phyloP scores from a whole-genome alignment of 108 stramenopile species.

The Pseudonitzschia multistriata region DNA sequence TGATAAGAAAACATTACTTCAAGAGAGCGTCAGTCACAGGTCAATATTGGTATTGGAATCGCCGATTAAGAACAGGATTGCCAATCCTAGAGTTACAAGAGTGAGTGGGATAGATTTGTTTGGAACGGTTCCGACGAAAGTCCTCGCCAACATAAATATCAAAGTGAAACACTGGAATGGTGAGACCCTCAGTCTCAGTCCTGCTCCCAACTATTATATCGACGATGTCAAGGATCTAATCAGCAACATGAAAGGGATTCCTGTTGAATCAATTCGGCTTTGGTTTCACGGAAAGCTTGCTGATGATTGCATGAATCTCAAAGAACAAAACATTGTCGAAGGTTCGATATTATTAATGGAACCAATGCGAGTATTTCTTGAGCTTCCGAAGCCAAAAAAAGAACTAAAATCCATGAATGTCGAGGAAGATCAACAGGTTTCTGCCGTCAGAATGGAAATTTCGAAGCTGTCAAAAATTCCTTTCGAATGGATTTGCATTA shows the following conservation, averaged over 20 bases:
- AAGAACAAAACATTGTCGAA: conserved; percentile 24
- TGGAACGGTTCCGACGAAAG: conserved; percentile 3
- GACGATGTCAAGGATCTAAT: conserved; percentile 18
- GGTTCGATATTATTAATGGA: conserved; percentile 13
- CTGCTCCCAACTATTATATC: conserved; percentile 17
- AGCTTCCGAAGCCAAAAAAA: conserved; percentile 5
- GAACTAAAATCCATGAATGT: conserved; percentile 12
- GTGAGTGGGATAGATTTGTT: neutral
- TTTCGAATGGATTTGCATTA: conserved; percentile 21
- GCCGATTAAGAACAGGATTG: conserved; percentile 7
- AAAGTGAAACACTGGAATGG: conserved; percentile 22
- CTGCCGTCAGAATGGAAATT: conserved; percentile 11
- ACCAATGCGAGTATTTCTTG: conserved; percentile 16
- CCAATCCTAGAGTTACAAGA: conserved; percentile 13
- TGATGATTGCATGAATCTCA: conserved; percentile 8
- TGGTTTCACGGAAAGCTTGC: conserved; percentile 14
- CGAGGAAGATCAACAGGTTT: conserved; percentile 18
- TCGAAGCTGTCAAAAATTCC: conserved; percentile 6
- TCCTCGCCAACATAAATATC: conserved; percentile 2
- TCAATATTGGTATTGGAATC: conserved; percentile 30
- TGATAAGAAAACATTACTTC: conserved; percentile 14
- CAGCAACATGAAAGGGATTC: neutral
- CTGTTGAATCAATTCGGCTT: conserved; percentile 18
- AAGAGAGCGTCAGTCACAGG: conserved; percentile 27
- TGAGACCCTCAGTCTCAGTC: conserved; percentile 5